A percentile compares a stretch with the other conserved stretches of the same genome.
Evolutionary conservation across 352 stramenopile genomes (phyloP).

Genomic region (Phytophthora multivora): DNA sequence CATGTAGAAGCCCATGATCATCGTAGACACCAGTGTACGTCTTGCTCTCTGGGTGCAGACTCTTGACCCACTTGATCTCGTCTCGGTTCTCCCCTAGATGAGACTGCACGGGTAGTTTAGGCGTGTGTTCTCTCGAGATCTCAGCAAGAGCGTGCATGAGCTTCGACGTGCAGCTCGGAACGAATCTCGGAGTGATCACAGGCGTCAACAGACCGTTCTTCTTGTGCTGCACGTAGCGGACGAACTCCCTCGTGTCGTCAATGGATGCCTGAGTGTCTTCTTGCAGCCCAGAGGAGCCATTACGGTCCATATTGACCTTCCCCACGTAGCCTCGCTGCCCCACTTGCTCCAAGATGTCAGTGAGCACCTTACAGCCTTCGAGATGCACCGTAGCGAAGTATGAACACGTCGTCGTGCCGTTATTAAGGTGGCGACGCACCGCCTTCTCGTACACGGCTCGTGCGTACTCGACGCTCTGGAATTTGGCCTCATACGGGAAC

Average conservation of each 20-base stretch:
- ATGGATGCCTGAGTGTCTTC: conserved; percentile 90
- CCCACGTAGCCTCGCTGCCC: conserved; percentile 92
- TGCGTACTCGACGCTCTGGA: conserved; percentile 67
- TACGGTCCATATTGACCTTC: conserved; percentile 97
- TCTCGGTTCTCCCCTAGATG: conserved; percentile 91
- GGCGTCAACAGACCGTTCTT: conserved; percentile 80
- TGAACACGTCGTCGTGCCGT: conserved; percentile 93
- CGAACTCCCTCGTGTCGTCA: conserved; percentile 84
- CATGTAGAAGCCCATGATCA: conserved; percentile 85
- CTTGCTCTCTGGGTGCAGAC: conserved; percentile 79
- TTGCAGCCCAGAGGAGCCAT: conserved; percentile 77
- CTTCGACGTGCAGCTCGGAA: conserved; percentile 84
- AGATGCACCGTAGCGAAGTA: conserved; percentile 95
- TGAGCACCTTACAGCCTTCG: conserved; percentile 90
- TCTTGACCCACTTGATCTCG: conserved; percentile 88
- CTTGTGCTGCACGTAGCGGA: conserved; percentile 86
- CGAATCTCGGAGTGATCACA: conserved; percentile 94
- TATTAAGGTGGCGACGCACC: conserved; percentile 84
- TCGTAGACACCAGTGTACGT: conserved; percentile 87
- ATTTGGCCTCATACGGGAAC: conserved; percentile 92
- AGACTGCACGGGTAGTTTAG: conserved; percentile 86
- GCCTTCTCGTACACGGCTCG: conserved; percentile 87
- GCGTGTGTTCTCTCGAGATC: conserved; percentile 80
- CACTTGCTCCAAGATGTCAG: conserved; percentile 79
- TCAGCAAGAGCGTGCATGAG: conserved; percentile 84